phyloP scores from a whole-genome alignment of 768 basidiomycete genomes.

The Kwoniella botswanensis region DNA sequence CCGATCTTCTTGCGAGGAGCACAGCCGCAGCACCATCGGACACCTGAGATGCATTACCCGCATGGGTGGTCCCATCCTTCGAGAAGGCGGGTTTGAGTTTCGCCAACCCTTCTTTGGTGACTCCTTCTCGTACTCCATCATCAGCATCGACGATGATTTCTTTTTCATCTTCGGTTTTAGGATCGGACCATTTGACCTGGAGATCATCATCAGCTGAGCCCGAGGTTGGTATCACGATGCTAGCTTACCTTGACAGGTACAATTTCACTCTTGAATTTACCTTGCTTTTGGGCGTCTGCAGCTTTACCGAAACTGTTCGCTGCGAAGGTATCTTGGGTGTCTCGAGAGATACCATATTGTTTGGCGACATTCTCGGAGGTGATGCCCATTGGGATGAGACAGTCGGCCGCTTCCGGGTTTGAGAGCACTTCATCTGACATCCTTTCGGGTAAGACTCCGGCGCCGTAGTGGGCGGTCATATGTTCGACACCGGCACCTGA shows the following conservation, averaged over 20 bases:
- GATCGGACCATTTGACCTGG: constrained; percentile 61
- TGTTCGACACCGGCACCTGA: constrained; percentile 60
- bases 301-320: constrained; percentile 85
- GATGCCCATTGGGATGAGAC: constrained; percentile 72
- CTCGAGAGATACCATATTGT: constrained; percentile 67
- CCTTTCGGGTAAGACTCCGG: constrained; percentile 59
- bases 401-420: constrained; percentile 64
- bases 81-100: constrained; percentile 82
- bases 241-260: constrained; percentile 71
- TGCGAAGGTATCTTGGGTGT: constrained; percentile 88
- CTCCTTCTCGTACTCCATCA: constrained; percentile 85
- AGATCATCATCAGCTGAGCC: not conserved
- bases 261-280: constrained; percentile 85
- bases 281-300: constrained; percentile 66
- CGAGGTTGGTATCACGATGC: not conserved
- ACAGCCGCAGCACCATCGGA: constrained; percentile 91
- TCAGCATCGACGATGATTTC: constrained; percentile 69
- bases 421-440: constrained; percentile 67
- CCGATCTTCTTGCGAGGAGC: constrained; percentile 77
- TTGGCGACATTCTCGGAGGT: constrained; percentile 63
- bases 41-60: constrained; percentile 64
- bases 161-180: constrained; percentile 65
- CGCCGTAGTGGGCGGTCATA: constrained; percentile 61
- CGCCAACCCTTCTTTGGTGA: constrained; percentile 75
- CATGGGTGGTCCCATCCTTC: constrained; percentile 61